phyloP scores from a whole-genome alignment of 2,329 filamentous ascomycete species.

The Didymosphaeria variabile region DNA sequence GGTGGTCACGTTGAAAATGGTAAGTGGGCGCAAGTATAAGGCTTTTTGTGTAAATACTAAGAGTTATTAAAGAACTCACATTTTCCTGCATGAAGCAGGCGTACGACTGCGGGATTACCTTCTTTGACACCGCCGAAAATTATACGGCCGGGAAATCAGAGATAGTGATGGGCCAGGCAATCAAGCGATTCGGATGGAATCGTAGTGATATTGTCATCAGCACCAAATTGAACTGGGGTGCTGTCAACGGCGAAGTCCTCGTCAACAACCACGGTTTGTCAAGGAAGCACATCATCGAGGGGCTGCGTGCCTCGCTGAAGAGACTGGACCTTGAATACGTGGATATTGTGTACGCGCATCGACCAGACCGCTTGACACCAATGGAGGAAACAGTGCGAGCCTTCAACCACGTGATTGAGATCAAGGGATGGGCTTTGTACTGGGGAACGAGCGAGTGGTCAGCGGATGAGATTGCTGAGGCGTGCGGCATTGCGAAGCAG shows the following conservation, averaged over 20 bases:
- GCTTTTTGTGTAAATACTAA: neutral
- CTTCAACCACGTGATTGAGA: conserved; percentile 75
- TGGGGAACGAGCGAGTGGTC: conserved; percentile 70
- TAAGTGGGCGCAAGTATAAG: conserved; percentile 37
- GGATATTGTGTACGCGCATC: conserved; percentile 75
- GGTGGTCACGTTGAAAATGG: conserved; percentile 76
- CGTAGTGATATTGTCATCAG: conserved; percentile 56
- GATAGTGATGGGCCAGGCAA: conserved; percentile 63
- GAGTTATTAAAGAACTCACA: conserved; percentile 56
- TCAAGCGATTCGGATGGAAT: conserved; percentile 59
- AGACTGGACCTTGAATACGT: conserved; percentile 69
- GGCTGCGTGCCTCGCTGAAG: conserved; percentile 67
- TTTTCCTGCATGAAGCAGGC: conserved; percentile 64
- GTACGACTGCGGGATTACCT: conserved; percentile 62
- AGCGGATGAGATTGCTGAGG: conserved; percentile 67
- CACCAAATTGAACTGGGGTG: conserved; percentile 67
- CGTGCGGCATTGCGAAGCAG: conserved; percentile 66
- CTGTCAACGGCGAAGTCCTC: conserved; percentile 58
- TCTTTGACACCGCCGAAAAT: conserved; percentile 57
- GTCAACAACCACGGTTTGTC: conserved; percentile 75
- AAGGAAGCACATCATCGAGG: conserved; percentile 76
- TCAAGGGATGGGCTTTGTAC: conserved; percentile 72
- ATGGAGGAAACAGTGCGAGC: conserved; percentile 77
- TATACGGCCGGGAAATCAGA: conserved; percentile 70
- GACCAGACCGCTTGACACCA: conserved; percentile 72